phyloP scores from a whole-genome alignment of 495 filamentous ascomycete genomes.

The Staphylotrichum longicolle region DNA sequence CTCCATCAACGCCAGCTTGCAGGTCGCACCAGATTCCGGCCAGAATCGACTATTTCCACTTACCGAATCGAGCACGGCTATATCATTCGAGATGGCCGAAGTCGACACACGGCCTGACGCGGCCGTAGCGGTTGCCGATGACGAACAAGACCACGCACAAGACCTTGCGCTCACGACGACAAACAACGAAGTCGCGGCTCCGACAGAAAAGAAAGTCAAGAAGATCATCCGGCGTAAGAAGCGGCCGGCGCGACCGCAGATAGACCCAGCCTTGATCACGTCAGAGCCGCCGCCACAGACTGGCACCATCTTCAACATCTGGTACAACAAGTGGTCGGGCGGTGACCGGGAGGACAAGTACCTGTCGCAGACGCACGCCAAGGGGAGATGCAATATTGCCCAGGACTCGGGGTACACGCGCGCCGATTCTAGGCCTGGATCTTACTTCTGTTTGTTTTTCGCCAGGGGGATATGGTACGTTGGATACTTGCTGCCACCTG shows the following conservation, averaged over 20 bases:
- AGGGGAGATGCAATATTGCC: conserved; percentile 75
- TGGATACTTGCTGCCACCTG: no score
- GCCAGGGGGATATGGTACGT: conserved; percentile 51
- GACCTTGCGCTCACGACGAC: conserved; percentile 38
- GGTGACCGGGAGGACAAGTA: conserved; percentile 93
- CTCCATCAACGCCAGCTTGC: no score
- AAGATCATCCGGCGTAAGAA: conserved; percentile 66
- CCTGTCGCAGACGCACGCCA: conserved; percentile 66
- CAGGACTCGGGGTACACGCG: conserved; percentile 84
- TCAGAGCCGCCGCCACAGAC: conserved; percentile 84
- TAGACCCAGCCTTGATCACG: conserved; percentile 76
- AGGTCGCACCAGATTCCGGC: no score
- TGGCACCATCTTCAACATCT: conserved; percentile 79
- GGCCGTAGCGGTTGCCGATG: conserved; percentile 18
- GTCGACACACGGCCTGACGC: conserved; percentile 17
- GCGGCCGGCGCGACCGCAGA: conserved; percentile 66
- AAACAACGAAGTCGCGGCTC: conserved; percentile 47
- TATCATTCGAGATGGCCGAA: conserved; percentile 22
- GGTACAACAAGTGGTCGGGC: conserved; percentile 90
- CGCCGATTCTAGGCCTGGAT: conserved; percentile 71
- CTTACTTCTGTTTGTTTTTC: conserved; percentile 93
- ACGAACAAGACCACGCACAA: conserved; percentile 20
- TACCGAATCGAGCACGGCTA: no score
- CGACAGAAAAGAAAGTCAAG: conserved; percentile 56
- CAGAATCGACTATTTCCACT: no score